phyloP scores from a whole-genome alignment of 1,284 basidiomycete genomes.

The Mrakiaceae sp. region DNA sequence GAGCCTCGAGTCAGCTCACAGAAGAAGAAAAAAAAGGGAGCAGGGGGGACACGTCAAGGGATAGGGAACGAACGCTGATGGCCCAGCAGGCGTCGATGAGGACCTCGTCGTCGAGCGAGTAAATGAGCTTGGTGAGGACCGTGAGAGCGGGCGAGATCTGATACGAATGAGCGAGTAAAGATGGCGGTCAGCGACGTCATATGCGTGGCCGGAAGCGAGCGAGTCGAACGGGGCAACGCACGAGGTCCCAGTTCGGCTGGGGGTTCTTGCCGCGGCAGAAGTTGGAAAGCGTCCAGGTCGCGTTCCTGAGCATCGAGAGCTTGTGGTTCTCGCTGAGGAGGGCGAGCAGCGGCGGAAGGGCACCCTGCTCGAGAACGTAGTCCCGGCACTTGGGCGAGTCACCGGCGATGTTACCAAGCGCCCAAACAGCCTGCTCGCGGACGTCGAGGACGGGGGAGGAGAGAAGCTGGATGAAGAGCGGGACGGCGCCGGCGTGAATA shows the following conservation, averaged over 20 bases:
- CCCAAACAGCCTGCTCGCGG: constrained; percentile 94
- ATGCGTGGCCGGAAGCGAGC: not conserved
- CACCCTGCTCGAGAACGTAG: constrained; percentile 50
- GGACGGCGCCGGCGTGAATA: constrained; percentile 86
- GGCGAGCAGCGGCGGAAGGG: constrained; percentile 42
- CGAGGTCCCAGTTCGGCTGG: constrained; percentile 89
- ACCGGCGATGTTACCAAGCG: constrained; percentile 89
- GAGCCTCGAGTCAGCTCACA: not conserved
- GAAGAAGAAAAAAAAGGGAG: not conserved
- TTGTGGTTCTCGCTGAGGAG: constrained; percentile 60
- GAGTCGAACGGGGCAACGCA: constrained; percentile 29
- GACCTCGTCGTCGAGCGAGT: constrained; percentile 97
- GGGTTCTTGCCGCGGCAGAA: constrained; percentile 95
- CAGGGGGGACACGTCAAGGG: not conserved
- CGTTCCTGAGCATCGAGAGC: constrained; percentile 92
- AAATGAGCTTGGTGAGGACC: constrained; percentile 94
- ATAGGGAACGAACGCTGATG: constrained; percentile 39
- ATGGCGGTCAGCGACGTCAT: not conserved
- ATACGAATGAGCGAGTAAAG: not conserved
- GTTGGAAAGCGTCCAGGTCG: constrained; percentile 96
- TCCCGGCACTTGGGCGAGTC: constrained; percentile 90
- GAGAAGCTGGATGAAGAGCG: constrained; percentile 91
- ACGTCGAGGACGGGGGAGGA: constrained; percentile 79
- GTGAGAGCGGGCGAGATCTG: constrained; percentile 94
- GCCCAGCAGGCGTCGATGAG: constrained; percentile 99